Evolutionary conservation across 2,329 filamentous ascomycete species (phyloP), one percentile per base, ranked within the genome.

Genomic region (Trichoderma breve): DNA sequence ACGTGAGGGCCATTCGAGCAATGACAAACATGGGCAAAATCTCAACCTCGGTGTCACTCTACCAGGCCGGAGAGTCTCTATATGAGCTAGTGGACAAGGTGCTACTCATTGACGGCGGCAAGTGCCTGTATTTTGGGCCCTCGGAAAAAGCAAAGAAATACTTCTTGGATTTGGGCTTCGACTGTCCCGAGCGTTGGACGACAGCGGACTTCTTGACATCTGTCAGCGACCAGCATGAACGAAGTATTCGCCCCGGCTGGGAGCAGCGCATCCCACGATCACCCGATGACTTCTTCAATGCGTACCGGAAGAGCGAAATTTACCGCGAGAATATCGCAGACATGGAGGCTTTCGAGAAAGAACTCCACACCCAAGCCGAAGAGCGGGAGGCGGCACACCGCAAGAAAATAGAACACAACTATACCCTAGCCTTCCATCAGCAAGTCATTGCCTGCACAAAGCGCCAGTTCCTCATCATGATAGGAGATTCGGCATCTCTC

Each of bases 391-490:
- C 90, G 53, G 89, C 88, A 67, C 92, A 93, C 81, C 92, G 91
- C 62, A 89, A 89, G 76, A 90, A 88, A 2, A 89, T 91, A 1
- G 89, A 92, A 76, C 91, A 91, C 4, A 89, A 89, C 21, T 96
- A 94, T 79, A 95, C 93, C 0, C 89, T 96, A 39, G 91, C 91
- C 3, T 93, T 95, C 77, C 82, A 87, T 57, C 87, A 90, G 26
- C 94, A 97, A 80, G 91, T 96, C 5, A 77, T 88, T 21, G 90
- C 90, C 6, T 85, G 91, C 81, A 92, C 92, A 0, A 86, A 90
- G 72, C 88, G 94, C 21, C 93, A 97, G 79, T 91, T 94, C 76
- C 93, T 93, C 89, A 86, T 97, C 34, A 88, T 94, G 32, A 87
- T 88, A 78, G 93, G 93, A 53, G 93, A 97, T 80, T 90, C 86